These are phyloP conservation scores for Phytophthora citricola DNA, from an alignment of 352 stramenopile species.

Conservation along the genomic window DNA sequence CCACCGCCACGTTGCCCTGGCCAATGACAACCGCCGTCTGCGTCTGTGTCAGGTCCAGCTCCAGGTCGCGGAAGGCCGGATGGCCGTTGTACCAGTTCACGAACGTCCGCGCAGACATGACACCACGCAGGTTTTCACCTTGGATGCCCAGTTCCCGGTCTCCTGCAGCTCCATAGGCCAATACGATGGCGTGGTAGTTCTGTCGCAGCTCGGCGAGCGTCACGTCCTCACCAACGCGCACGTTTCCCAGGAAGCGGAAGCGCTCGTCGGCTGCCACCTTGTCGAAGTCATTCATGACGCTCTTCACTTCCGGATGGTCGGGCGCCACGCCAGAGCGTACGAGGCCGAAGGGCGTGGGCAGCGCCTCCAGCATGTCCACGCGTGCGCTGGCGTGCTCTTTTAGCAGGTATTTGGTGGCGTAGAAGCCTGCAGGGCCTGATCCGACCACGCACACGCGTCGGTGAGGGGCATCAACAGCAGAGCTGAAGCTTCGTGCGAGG, in stretches of 20 bases:
- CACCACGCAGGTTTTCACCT: constrained; percentile 75
- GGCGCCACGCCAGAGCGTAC: constrained; percentile 97
- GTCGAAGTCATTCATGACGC: constrained; percentile 97
- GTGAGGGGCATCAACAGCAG: constrained; percentile 19
- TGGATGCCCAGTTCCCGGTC: constrained; percentile 90
- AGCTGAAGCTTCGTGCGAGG: constrained; percentile 22
- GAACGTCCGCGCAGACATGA: constrained; percentile 93
- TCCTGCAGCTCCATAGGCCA: constrained; percentile 95
- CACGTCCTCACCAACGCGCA: constrained; percentile 90
- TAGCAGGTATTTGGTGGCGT: constrained; percentile 95
- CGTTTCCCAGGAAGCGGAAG: constrained; percentile 92
- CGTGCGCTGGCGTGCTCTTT: constrained; percentile 66
- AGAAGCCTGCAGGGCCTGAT: constrained; percentile 92
- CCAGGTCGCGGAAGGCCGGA: constrained; percentile 92
- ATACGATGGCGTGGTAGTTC: constrained; percentile 95
- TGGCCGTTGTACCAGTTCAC: constrained; percentile 99
- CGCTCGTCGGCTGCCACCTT: constrained; percentile 82
- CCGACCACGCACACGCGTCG: constrained; percentile 91
- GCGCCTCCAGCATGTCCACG: constrained; percentile 94
- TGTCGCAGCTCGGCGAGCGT: constrained; percentile 86
- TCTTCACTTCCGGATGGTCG: constrained; percentile 99
- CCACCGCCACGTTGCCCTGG: constrained; percentile 97
- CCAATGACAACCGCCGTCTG: constrained; percentile 96
- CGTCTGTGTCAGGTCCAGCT: constrained; percentile 51
- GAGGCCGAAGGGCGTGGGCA: constrained; percentile 96